phyloP scores from a whole-genome alignment of 176 grass and related monocot genomes.

The Oryza meyeriana region DNA sequence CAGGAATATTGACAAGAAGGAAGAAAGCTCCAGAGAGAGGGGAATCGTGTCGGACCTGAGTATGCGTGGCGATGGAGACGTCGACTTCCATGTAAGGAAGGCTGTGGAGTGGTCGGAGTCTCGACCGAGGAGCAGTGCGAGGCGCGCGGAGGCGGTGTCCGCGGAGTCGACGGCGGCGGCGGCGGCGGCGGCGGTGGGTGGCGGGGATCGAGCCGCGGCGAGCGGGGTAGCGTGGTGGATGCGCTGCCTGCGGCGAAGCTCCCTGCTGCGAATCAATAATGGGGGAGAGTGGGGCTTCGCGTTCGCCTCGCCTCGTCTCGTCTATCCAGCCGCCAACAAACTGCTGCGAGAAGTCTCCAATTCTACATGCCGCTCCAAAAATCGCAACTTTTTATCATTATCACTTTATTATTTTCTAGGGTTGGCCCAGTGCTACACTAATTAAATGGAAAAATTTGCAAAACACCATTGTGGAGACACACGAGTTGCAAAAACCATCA shows the following conservation, averaged over 20 bases:
- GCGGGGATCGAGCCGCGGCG: too few relatives aligned
- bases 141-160: background rate
- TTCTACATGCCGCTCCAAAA: background rate
- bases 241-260: too few relatives aligned
- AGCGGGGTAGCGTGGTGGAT: too few relatives aligned
- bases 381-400: background rate
- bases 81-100: slow-evolving; percentile 46
- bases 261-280: background rate
- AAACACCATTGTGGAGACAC: too few relatives aligned
- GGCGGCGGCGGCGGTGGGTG: too few relatives aligned
- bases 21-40: background rate
- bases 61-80: slow-evolving; percentile 42
- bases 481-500: too few relatives aligned
- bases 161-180: too few relatives aligned
- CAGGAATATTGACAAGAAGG: background rate
- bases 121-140: background rate
- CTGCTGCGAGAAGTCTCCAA: background rate
- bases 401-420: background rate
- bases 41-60: slow-evolving; percentile 22
- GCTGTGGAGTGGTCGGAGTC: background rate
- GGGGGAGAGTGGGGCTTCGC: background rate
- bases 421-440: background rate
- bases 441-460: too few relatives aligned
- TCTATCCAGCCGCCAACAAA: background rate
- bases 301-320: background rate